These are phyloP conservation scores for Botrytis porri DNA, from an alignment of 2,329 filamentous ascomycete species.

Conservation along the genomic window DNA sequence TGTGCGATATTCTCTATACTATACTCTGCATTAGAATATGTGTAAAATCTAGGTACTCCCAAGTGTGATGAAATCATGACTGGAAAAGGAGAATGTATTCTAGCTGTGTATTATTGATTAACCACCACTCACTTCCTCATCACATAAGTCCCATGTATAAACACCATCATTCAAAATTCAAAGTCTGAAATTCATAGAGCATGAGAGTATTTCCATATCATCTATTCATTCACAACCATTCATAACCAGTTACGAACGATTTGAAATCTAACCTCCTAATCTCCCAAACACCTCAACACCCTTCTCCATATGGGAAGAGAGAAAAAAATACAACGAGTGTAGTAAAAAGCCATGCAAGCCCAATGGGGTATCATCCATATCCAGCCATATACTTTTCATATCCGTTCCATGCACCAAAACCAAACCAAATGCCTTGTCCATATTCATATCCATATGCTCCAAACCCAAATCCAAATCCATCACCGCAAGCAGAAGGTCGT, in stretches of 20 bases:
- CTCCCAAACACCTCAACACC: background rate
- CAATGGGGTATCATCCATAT: conserved; percentile 8
- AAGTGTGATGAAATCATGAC: too few species aligned
- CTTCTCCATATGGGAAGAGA: background rate
- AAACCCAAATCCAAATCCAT: background rate
- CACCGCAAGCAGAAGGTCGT: background rate
- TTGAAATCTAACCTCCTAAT: background rate
- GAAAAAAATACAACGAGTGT: background rate
- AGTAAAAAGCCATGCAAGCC: background rate
- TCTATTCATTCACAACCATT: background rate
- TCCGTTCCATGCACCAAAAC: background rate
- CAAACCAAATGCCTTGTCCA: background rate
- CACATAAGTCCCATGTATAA: background rate
- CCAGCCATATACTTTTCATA: background rate
- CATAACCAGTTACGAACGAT: background rate
- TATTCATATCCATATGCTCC: background rate
- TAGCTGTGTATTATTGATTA: too few species aligned
- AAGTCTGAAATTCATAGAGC: too few species aligned
- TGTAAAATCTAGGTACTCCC: too few species aligned
- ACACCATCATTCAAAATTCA: background rate
- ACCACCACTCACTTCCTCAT: background rate
- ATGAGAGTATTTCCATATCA: background rate
- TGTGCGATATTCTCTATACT: too few species aligned
- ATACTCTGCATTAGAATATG: too few species aligned
- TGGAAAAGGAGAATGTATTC: too few species aligned